Conservation (phyloP, 1,284 basidiomycete genomes). For the Sanghuangporus baumii region DNA sequence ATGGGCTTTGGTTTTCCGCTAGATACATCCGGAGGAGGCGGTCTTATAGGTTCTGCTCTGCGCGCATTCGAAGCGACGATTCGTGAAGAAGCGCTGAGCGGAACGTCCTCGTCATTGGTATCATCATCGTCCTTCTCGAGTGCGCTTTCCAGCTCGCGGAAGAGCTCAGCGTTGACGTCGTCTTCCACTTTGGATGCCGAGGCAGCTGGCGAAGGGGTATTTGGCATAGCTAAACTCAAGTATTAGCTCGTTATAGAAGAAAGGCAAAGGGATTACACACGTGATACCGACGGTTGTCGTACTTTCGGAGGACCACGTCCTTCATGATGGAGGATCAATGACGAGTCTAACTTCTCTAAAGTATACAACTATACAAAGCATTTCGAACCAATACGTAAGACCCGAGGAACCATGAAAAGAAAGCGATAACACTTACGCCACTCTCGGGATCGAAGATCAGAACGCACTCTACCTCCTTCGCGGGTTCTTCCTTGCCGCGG, state of each 20-base stretch:
- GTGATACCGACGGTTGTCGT: conserved; percentile 34
- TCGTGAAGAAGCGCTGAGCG: background rate
- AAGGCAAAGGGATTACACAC: conserved; percentile 30
- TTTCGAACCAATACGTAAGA: background rate
- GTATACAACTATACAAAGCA: conserved; percentile 65
- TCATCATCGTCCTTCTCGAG: conserved; percentile 11
- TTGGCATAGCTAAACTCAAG: conserved; percentile 8
- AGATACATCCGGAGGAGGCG: background rate
- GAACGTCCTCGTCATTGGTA: conserved; percentile 5
- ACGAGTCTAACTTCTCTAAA: conserved; percentile 69
- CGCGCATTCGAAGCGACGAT: background rate
- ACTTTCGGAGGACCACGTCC: conserved; percentile 36
- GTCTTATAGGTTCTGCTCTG: background rate
- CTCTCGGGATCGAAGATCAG: conserved; percentile 70
- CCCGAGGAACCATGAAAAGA: background rate
- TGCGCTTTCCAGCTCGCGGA: conserved; percentile 7
- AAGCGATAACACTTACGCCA: conserved; percentile 39
- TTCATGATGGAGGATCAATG: conserved; percentile 47
- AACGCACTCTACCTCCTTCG: conserved; percentile 68
- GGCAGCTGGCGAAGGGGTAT: conserved; percentile 15
- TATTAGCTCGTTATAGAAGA: background rate
- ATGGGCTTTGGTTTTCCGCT: conserved; percentile 13
- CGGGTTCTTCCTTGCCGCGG: conserved; percentile 46
- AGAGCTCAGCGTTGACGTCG: conserved; percentile 6
- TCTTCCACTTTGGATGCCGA: conserved; percentile 13